Base-by-base conservation (phyloP, 371 early-diverging fungal species). In the Phascolomyces articulosus region DNA sequence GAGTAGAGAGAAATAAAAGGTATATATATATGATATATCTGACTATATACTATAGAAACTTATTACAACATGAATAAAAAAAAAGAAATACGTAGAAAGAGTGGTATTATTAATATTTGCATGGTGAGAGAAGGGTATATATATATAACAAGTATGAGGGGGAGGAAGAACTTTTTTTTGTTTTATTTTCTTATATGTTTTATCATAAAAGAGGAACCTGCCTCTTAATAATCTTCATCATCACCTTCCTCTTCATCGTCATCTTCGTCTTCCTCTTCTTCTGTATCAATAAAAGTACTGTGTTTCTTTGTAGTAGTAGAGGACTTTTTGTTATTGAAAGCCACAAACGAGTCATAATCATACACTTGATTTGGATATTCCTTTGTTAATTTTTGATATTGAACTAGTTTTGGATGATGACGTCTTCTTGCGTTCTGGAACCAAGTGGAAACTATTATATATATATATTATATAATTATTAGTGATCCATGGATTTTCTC, bases 391-490 rank as follows among this genome's bases (percentile, higher is more conserved):
- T 26, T n/a, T n/a, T 67, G 67, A 53, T 63, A 80, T 10, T 55
- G 28, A 15, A 67, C 60, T 7, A 80, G 64, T 49, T 77, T 77
- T 3, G 51, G n/a, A 6, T 69, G 55, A 31, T 80, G 69, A 6
- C 80, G 71, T 11, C 80, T 69, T 28, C 73, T 71, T 21, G 77
- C 75, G 27, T 80, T 80, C 38, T 80, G 80, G 40, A 77, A 80
- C 80, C 77, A 80, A 16, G 80, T 80, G 1, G 77, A 72, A 24
- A 80, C 80, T 75, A 58, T 1, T 63, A 34, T 21, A 16, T 21
- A 31, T 26, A 24, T 44, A 13, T 38, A 49, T 20, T 21, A 40
- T 28, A n/a, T n/a, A n/a, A n/a, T n/a, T n/a, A n/a, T n/a, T n/a
- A n/a, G n/a, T n/a, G n/a, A n/a, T n/a, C n/a, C n/a, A n/a, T n/a